Conservation (phyloP, 352 stramenopile species). For the Aphanomyces astaci region DNA sequence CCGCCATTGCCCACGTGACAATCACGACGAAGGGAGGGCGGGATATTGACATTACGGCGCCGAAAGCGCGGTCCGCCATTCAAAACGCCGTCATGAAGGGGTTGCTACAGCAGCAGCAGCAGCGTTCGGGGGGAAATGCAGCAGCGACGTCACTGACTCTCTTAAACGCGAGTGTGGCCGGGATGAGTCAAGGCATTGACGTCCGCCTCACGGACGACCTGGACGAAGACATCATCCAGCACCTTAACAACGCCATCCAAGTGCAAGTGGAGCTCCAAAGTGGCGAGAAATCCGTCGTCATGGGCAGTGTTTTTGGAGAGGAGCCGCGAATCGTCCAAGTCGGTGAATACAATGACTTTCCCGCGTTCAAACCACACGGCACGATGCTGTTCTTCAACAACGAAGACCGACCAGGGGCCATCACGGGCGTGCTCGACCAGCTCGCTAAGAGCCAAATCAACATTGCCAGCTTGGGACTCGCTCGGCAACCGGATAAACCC, state of each 20-base stretch:
- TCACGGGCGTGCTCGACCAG: slow-evolving; percentile 63
- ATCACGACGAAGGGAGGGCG: slow-evolving; percentile 53
- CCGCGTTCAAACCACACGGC: slow-evolving; percentile 63
- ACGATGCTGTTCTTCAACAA: slow-evolving; percentile 82
- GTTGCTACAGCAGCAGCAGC: slow-evolving; percentile 49
- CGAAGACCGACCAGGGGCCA: slow-evolving; percentile 67
- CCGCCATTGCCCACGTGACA: slow-evolving; percentile 55
- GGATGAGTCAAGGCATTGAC: slow-evolving; percentile 69
- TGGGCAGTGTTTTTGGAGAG: slow-evolving; percentile 75
- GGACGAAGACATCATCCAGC: slow-evolving; percentile 36
- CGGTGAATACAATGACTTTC: slow-evolving; percentile 80
- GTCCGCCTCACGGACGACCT: slow-evolving; percentile 58
- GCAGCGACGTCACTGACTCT: slow-evolving; percentile 28
- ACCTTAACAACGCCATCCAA: slow-evolving; percentile 71
- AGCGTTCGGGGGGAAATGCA: background rate
- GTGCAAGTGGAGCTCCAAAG: slow-evolving; percentile 59
- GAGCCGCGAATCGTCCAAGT: slow-evolving; percentile 71
- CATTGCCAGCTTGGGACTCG: slow-evolving; percentile 79
- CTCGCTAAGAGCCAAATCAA: slow-evolving; percentile 68
- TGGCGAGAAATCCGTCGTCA: slow-evolving; percentile 50
- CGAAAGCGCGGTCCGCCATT: slow-evolving; percentile 57
- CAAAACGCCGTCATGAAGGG: slow-evolving; percentile 71
- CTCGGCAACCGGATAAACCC: slow-evolving; percentile 47
- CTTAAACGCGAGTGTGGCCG: slow-evolving; percentile 60
- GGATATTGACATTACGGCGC: slow-evolving; percentile 69